Evolutionary conservation across 345 rosid genomes (phyloP).

Genomic region (Eucalyptus tenuipes): DNA sequence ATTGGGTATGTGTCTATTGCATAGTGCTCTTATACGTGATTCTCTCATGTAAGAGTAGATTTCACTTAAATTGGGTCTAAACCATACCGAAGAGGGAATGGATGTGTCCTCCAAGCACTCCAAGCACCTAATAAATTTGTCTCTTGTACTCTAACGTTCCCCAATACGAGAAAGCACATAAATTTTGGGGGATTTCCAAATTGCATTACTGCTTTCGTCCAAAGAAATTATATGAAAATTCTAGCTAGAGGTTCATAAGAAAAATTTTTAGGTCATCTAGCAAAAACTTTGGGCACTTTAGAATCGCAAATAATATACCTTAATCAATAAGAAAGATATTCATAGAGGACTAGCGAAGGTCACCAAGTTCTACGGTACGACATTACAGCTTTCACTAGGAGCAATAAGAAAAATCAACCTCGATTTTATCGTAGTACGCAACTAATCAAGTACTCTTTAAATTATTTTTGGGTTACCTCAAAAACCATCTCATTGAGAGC

Average conservation of each 20-base stretch:
- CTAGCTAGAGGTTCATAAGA: not conserved
- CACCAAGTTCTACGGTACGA: not conserved
- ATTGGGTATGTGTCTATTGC: not conserved
- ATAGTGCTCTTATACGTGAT: not conserved
- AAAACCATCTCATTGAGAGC: slow-evolving; percentile 17
- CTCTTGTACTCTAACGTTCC: not conserved
- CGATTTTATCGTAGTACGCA: not conserved
- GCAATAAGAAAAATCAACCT: not conserved
- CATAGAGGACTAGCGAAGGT: not conserved
- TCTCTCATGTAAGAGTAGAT: not conserved
- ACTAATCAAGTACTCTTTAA: not conserved
- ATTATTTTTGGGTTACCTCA: slow-evolving; percentile 8
- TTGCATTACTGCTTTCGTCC: not conserved
- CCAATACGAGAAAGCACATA: not conserved
- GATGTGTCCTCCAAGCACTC: not conserved
- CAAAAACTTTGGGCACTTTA: not conserved
- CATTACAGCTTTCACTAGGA: not conserved
- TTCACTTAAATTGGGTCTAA: not conserved
- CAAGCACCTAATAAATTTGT: not conserved
- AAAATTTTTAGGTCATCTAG: not conserved
- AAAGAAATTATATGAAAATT: not conserved
- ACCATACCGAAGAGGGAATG: not conserved
- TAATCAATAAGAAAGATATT: too few species aligned
- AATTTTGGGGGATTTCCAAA: not conserved
- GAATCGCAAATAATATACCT: not conserved